A percentile compares a stretch with the other conserved stretches of the same genome.
These are phyloP conservation scores for Pleurotus tuoliensis DNA, from an alignment of 768 basidiomycete species.

Conservation along the genomic window DNA sequence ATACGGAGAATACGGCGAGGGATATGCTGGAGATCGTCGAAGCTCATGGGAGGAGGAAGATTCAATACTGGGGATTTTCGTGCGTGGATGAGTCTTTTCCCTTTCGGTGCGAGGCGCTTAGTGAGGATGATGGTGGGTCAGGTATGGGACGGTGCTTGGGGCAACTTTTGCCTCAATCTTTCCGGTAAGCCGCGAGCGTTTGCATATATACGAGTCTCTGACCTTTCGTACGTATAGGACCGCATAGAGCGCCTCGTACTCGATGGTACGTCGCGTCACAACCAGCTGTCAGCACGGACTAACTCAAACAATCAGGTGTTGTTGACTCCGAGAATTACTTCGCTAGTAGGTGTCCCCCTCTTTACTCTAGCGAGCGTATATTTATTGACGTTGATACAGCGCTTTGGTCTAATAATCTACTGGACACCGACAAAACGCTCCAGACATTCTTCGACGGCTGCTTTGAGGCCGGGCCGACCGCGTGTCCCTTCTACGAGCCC, in stretches of 20 bases:
- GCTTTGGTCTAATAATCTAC: slow-evolving; percentile 15
- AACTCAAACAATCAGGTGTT: slow-evolving; percentile 12
- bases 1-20: slow-evolving; percentile 33
- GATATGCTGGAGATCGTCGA: slow-evolving; percentile 34
- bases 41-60: slow-evolving; percentile 27
- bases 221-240: slow-evolving; percentile 14
- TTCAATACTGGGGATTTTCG: slow-evolving; percentile 27
- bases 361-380: neutral
- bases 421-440: slow-evolving; percentile 19
- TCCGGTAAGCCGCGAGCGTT: slow-evolving; percentile 19
- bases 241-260: slow-evolving; percentile 28
- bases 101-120: neutral
- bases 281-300: neutral
- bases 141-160: slow-evolving; percentile 24
- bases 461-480: slow-evolving; percentile 16
- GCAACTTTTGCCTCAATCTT: slow-evolving; percentile 30
- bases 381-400: neutral
- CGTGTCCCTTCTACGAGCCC: slow-evolving; percentile 20
- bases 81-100: slow-evolving; percentile 6
- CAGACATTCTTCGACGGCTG: slow-evolving; percentile 20
- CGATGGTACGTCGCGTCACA: slow-evolving; percentile 18
- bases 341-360: slow-evolving; percentile 11
- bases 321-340: slow-evolving; percentile 23
- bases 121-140: slow-evolving; percentile 8
- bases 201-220: neutral